Conservation (phyloP, 371 early-diverging fungal species). For the Mortierella sp. region DNA sequence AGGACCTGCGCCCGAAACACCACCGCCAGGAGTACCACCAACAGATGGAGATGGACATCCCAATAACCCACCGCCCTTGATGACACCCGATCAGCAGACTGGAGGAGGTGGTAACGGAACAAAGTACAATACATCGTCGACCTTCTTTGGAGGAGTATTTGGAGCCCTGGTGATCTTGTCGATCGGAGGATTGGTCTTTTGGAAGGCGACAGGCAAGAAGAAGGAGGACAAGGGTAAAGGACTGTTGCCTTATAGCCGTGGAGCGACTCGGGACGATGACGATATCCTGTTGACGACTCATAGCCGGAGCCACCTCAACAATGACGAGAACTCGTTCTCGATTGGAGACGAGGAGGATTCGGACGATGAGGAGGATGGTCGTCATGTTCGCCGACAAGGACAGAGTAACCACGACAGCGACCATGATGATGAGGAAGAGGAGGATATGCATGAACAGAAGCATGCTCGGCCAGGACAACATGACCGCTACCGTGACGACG, state of each 20-base stretch:
- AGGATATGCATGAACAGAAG: conserved; percentile 5
- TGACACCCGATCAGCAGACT: background rate
- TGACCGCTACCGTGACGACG: conserved; percentile 27
- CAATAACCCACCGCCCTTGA: background rate
- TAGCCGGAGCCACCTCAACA: conserved; percentile 12
- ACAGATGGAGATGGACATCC: conserved; percentile 9
- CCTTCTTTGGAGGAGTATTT: conserved; percentile 47
- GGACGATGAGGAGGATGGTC: conserved; percentile 21
- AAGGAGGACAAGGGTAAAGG: conserved; percentile 40
- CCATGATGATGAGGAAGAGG: conserved; percentile 8
- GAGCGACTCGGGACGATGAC: conserved; percentile 11
- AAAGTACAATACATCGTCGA: conserved; percentile 5
- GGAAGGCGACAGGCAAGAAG: conserved; percentile 43
- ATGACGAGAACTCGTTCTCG: conserved; percentile 23
- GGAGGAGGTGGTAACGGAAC: background rate
- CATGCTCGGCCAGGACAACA: conserved; percentile 14
- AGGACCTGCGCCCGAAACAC: conserved; percentile 9
- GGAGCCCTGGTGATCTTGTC: conserved; percentile 26
- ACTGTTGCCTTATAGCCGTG: conserved; percentile 20
- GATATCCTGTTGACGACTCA: conserved; percentile 41
- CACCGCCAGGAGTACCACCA: background rate
- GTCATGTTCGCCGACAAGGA: background rate
- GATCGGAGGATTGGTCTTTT: conserved; percentile 40
- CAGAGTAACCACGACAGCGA: background rate
- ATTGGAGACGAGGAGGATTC: conserved; percentile 32